A percentile compares a stretch with the other conserved stretches of the same genome.
Conservation (phyloP, 495 filamentous ascomycete species). For the Staphylotrichum longicolle region DNA sequence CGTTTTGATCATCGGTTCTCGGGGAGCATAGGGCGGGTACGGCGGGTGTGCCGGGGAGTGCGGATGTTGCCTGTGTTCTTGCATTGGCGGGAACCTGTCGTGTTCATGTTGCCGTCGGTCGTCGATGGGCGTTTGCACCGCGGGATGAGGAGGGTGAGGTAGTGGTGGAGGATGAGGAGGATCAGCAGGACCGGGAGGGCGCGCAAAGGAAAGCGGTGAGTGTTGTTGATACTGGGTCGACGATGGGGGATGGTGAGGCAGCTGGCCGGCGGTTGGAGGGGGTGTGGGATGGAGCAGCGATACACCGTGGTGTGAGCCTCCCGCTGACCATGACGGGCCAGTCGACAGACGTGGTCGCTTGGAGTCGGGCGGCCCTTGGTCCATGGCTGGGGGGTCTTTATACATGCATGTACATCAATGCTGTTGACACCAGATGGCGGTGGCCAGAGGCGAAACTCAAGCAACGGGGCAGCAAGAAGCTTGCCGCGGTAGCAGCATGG, state of each 20-base stretch:
- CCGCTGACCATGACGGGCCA: conserved; percentile 45
- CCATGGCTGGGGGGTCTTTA: conserved; percentile 49
- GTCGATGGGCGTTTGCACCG: conserved; percentile 35
- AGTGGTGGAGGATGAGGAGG: conserved; percentile 26
- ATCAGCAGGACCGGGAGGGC: conserved; percentile 38
- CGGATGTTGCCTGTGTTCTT: conserved; percentile 49
- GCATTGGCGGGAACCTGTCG: conserved; percentile 49
- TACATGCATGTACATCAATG: conserved; percentile 40
- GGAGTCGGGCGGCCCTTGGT: conserved; percentile 46
- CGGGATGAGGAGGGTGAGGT: conserved; percentile 18
- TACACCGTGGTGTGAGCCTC: conserved; percentile 42
- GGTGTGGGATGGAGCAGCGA: conserved; percentile 47
- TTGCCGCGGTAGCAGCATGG: conserved; percentile 34
- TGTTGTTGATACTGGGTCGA: conserved; percentile 42
- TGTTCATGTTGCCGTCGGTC: conserved; percentile 53
- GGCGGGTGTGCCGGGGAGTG: conserved; percentile 48
- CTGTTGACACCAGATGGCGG: conserved; percentile 42
- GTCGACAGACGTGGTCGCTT: conserved; percentile 50
- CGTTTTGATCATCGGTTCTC: conserved; percentile 51
- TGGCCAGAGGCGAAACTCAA: conserved; percentile 28
- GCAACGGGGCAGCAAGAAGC: conserved; percentile 26
- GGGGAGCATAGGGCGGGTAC: conserved; percentile 38
- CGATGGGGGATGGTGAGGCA: conserved; percentile 44
- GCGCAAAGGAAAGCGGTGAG: conserved; percentile 40
- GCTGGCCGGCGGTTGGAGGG: conserved; percentile 37